Base-by-base conservation (phyloP, 495 filamentous ascomycete genomes). In the Extremus antarcticus region DNA sequence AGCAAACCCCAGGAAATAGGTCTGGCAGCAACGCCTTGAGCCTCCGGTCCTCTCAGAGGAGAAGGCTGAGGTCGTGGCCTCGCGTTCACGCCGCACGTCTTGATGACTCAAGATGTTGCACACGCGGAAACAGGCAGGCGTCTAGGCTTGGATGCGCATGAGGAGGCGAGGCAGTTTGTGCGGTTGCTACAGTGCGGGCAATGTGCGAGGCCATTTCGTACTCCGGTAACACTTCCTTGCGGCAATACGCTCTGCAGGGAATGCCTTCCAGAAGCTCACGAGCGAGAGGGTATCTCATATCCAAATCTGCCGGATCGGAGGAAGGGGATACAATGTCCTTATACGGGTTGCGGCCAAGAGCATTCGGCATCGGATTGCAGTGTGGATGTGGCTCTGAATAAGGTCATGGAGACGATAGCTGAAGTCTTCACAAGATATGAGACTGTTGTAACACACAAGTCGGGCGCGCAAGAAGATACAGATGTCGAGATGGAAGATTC, bases 141-240 rank as follows among this genome's bases (percentile, higher is more conserved):
- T 7, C 38, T 59, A 2, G 60, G 64, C 21, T 66, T 78, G 40
- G 65, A 72, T 61, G 68, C 74, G 23, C 71, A 76, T 54, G 59
- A 66, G 48, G 72, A 78, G 64, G 75, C 76, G 16, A 66, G 82
- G 55, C 68, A 76, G 40, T 76, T 94, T 43, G 70, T 91, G 58
- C 80, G 80, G 32, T 68, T 88, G 24, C 71, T 90, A 17, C 86
- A 91, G 66, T 95, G 90, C 65, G 73, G 76, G 20, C 70, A 77
- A 58, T 95, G 90, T 66, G 87, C 85, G 11, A 71, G 70, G 15
- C 86, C 84, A 1, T 71, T 91, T 2, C 74, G 68, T 25, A 72
- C 76, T 0, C 88, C 90, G 13, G 72, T 87, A 43, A 87, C 86
- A 2, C 71, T 96, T 17, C 90, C 90, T 1, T 96, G 90, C 64